These are phyloP conservation scores for Pouteria campechiana DNA, from an alignment of 179 eudicot species.

Conservation along the genomic window DNA sequence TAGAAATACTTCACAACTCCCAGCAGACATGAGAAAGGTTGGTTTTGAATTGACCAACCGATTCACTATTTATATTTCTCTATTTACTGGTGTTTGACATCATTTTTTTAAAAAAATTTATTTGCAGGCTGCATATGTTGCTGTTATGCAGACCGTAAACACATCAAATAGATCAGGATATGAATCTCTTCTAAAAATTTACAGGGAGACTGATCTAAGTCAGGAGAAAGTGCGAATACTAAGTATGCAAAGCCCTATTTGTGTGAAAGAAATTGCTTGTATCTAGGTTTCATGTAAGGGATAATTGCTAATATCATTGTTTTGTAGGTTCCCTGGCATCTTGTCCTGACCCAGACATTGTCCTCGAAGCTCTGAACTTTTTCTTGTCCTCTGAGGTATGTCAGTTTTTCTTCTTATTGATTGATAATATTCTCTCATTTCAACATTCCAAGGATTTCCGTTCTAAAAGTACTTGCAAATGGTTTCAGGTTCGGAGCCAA, in stretches of 20 bases:
- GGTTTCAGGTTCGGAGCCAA: slow-evolving; percentile 73
- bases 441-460: not conserved
- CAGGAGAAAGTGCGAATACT: slow-evolving; percentile 86
- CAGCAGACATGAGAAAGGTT: slow-evolving; percentile 93
- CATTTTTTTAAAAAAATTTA: not conserved
- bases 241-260: too few relatives aligned
- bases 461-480: not conserved
- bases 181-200: slow-evolving; percentile 67
- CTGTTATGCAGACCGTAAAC: slow-evolving; percentile 66
- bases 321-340: slow-evolving; percentile 63
- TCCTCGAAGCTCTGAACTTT: slow-evolving; percentile 77
- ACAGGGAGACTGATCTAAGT: slow-evolving; percentile 86
- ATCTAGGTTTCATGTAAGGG: too few relatives aligned
- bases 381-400: slow-evolving; percentile 64
- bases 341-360: slow-evolving; percentile 65
- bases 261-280: too few relatives aligned
- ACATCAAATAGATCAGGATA: slow-evolving; percentile 54
- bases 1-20: slow-evolving; percentile 77
- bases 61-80: not conserved
- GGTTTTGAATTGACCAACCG: not conserved
- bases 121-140: slow-evolving; percentile 79
- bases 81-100: not conserved
- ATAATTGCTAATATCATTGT: too few relatives aligned
- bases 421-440: not conserved
- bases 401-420: not conserved